Evolutionary conservation across 2,329 filamentous ascomycete species (phyloP).

Genomic region (Aspergillus tamarii): DNA sequence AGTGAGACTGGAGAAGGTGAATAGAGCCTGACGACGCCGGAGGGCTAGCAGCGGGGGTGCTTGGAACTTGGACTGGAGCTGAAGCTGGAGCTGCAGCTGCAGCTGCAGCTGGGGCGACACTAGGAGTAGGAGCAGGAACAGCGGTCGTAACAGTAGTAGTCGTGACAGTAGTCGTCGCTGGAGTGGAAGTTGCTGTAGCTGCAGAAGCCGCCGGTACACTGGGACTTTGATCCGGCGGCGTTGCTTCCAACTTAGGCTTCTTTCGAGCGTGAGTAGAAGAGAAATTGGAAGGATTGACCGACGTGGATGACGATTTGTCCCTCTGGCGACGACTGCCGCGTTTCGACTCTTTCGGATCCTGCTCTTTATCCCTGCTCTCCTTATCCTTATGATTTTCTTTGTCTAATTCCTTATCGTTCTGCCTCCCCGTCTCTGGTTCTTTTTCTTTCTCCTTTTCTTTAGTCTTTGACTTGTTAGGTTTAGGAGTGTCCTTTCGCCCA

Average conservation of each 20-base stretch:
- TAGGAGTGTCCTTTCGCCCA: slow-evolving; percentile 31
- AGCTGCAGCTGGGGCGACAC: background rate
- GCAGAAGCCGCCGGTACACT: slow-evolving; percentile 5
- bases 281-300: slow-evolving; percentile 18
- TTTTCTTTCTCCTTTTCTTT: slow-evolving; percentile 27
- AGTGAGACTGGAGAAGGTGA: slow-evolving; percentile 22
- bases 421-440: slow-evolving; percentile 25
- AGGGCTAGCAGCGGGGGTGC: slow-evolving; percentile 18
- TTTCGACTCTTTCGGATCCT: slow-evolving; percentile 25
- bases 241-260: slow-evolving; percentile 46
- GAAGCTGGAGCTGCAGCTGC: slow-evolving; percentile 8
- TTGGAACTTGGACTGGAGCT: slow-evolving; percentile 19
- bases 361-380: slow-evolving; percentile 22
- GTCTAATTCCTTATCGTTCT: slow-evolving; percentile 32
- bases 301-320: slow-evolving; percentile 38
- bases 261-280: slow-evolving; percentile 47
- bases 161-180: background rate
- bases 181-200: slow-evolving; percentile 7
- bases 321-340: slow-evolving; percentile 37
- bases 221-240: slow-evolving; percentile 19
- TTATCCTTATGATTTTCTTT: slow-evolving; percentile 19
- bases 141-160: slow-evolving; percentile 8
- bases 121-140: slow-evolving; percentile 1
- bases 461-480: slow-evolving; percentile 26
- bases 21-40: slow-evolving; percentile 4